phyloP scores from a whole-genome alignment of 2,329 filamentous ascomycete species.

The Beauveria medogensis region DNA sequence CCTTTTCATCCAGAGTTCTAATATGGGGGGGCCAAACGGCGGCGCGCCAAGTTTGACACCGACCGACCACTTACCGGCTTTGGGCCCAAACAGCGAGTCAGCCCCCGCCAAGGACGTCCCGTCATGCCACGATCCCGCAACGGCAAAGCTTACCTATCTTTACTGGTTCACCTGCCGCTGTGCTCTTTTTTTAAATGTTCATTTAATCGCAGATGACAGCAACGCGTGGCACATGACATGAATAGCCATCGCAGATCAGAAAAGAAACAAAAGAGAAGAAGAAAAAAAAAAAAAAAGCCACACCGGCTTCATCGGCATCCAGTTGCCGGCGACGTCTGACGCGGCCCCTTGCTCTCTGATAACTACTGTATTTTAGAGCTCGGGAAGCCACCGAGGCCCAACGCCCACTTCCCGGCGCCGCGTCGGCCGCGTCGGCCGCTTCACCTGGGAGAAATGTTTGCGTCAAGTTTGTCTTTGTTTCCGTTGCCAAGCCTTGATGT shows the following conservation, averaged over 20 bases:
- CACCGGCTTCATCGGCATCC: conserved; percentile 1
- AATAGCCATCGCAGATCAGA: too few relatives aligned
- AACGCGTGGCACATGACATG: neutral
- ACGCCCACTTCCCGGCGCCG: neutral
- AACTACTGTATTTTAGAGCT: neutral
- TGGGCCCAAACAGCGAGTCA: too few relatives aligned
- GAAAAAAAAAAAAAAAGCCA: neutral
- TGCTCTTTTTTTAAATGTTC: too few relatives aligned
- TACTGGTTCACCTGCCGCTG: too few relatives aligned
- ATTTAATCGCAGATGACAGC: neutral
- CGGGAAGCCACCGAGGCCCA: neutral
- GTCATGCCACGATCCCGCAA: too few relatives aligned
- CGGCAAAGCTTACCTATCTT: too few relatives aligned
- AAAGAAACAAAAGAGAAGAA: neutral
- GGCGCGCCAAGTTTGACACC: too few relatives aligned
- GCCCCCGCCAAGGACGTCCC: too few relatives aligned
- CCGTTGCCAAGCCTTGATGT: neutral
- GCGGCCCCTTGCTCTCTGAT: neutral
- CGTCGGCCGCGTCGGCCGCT: neutral
- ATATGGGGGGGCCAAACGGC: too few relatives aligned
- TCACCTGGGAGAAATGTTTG: neutral
- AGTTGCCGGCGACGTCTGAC: neutral
- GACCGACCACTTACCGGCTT: too few relatives aligned
- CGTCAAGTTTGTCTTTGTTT: too few relatives aligned
- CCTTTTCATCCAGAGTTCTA: too few relatives aligned